Percentiles rank a stretch among this genome's conserved stretches.
These are phyloP conservation scores for Syzygium aromaticum DNA, from an alignment of 345 rosid species.

Conservation along the genomic window DNA sequence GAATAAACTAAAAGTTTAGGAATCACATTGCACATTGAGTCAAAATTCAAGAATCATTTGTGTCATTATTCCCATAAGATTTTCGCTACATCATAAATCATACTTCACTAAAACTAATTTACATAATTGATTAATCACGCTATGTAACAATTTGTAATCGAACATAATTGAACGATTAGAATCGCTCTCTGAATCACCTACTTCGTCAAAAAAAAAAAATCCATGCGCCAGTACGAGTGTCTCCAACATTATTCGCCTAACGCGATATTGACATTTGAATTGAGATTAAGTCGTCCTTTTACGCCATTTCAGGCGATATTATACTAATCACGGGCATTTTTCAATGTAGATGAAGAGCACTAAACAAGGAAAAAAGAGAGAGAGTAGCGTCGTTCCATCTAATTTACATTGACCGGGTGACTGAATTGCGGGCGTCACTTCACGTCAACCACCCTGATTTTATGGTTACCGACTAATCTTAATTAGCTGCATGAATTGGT, in stretches of 20 bases:
- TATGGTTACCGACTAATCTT: not conserved
- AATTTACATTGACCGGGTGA: not conserved
- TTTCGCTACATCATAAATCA: not conserved
- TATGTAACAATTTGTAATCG: not conserved
- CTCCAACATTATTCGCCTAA: too few relatives aligned
- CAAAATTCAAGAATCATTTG: too few relatives aligned
- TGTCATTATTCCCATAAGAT: too few relatives aligned
- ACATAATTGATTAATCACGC: not conserved
- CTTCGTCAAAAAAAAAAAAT: not conserved
- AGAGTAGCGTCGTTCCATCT: not conserved
- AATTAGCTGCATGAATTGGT: not conserved
- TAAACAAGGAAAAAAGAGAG: not conserved
- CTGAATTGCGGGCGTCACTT: not conserved
- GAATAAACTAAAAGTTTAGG: too few relatives aligned
- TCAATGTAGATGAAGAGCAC: not conserved
- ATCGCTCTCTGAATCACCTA: not conserved
- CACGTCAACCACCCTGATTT: not conserved
- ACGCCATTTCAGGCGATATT: not conserved
- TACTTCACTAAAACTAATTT: not conserved
- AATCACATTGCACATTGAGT: too few relatives aligned
- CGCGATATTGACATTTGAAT: not conserved
- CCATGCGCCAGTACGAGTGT: too few relatives aligned
- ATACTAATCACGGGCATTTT: too few relatives aligned
- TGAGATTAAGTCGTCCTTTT: not conserved
- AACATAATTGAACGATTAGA: accelerated